Conservation (phyloP, 83 land plant species). For the Diphasiastrum complanatum region DNA sequence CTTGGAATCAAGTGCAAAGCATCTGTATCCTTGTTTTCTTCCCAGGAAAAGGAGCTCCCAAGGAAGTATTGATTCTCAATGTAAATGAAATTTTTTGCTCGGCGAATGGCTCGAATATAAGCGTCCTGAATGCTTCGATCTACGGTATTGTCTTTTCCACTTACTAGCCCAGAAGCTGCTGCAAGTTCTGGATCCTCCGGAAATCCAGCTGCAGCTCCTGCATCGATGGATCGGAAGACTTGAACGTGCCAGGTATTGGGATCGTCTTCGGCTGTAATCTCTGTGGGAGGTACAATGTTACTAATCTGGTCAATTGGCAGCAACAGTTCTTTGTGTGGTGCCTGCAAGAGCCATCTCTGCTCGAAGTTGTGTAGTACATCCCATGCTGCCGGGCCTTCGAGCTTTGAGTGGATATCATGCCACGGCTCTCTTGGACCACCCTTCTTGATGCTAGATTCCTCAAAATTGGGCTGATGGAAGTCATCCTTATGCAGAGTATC, state of each 20-base stretch:
- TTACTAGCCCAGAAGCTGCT: constrained; percentile 37
- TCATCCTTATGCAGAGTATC: constrained; percentile 36
- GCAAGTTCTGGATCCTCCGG: constrained; percentile 39
- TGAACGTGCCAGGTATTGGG: constrained; percentile 61
- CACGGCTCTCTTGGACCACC: constrained; percentile 87
- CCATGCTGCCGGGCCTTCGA: constrained; percentile 79
- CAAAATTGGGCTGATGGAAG: constrained; percentile 65
- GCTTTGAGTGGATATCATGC: constrained; percentile 68
- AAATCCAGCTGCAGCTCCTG: constrained; percentile 45
- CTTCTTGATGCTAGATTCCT: constrained; percentile 28
- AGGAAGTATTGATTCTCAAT: constrained; percentile 83
- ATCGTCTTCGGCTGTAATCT: constrained; percentile 11
- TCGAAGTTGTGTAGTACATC: constrained; percentile 71
- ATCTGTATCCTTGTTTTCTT: constrained; percentile 30
- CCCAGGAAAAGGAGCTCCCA: constrained; percentile 63
- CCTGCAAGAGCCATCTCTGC: constrained; percentile 73
- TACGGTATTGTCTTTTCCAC: constrained; percentile 42
- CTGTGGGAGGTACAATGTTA: constrained; percentile 11
- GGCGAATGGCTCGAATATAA: constrained; percentile 60
- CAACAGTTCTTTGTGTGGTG: constrained; percentile 15
- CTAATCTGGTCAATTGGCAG: neutral
- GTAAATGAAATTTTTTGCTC: constrained; percentile 64
- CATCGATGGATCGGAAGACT: constrained; percentile 72
- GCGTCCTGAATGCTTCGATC: constrained; percentile 72
- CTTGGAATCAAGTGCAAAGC: constrained; percentile 60